These are phyloP conservation scores for Ploettnerulaceae sp. DNA, from an alignment of 2,329 filamentous ascomycete genomes.

Conservation along the genomic window DNA sequence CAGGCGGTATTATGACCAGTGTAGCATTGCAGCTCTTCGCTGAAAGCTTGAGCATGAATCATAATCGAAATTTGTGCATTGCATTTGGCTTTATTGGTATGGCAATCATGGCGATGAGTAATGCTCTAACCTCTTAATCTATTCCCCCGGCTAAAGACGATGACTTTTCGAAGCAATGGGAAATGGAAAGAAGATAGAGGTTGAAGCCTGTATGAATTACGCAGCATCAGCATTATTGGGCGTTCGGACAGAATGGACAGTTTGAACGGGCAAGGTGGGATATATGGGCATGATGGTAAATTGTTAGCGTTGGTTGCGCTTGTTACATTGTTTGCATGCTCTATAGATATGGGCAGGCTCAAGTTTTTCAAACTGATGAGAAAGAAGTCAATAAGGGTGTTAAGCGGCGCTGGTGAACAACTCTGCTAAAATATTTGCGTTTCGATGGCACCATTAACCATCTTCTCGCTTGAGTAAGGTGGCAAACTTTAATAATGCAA, in stretches of 20 bases:
- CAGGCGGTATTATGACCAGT: constrained; percentile 91
- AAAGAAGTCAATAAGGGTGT: no score
- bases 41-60: constrained; percentile 78
- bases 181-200: neutral
- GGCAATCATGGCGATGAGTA: constrained; percentile 79
- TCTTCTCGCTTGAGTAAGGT: no score
- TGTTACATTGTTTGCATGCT: no score
- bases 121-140: constrained; percentile 66
- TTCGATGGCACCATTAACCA: no score
- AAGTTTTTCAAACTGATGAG: no score
- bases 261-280: no score
- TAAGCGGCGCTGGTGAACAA: no score
- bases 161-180: neutral
- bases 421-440: no score
- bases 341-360: no score
- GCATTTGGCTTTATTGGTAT: constrained; percentile 81
- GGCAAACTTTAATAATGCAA: no score
- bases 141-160: neutral
- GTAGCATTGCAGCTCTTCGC: constrained; percentile 86
- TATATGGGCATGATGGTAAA: neutral
- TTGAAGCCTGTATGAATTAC: constrained; percentile 6
- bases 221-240: constrained; percentile 3
- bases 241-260: constrained; percentile 2
- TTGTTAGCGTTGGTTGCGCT: neutral
- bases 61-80: constrained; percentile 72